phyloP scores from a whole-genome alignment of 345 rosid species.

The Aethionema arabicum region DNA sequence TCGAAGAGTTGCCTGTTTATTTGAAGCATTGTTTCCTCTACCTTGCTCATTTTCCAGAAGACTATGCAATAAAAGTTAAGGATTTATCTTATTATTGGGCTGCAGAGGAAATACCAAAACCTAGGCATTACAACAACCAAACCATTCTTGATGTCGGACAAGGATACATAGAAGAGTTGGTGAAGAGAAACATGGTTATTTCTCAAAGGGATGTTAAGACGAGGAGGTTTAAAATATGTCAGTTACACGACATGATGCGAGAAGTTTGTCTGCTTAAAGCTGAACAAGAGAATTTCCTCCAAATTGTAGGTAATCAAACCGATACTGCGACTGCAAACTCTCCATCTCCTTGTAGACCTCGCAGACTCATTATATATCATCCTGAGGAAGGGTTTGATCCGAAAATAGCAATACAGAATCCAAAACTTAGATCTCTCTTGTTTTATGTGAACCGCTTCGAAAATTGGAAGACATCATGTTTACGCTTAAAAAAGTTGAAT shows the following conservation, averaged over 20 bases:
- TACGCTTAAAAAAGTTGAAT: constrained; percentile 12
- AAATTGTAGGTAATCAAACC: neutral
- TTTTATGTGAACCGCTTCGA: neutral
- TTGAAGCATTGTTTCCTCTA: no score
- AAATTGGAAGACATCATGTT: constrained; percentile 17
- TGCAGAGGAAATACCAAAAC: no score
- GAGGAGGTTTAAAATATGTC: neutral
- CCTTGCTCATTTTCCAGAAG: no score
- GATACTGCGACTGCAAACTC: no score
- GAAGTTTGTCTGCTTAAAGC: constrained; percentile 26
- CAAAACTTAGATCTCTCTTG: neutral
- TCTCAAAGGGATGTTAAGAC: no score
- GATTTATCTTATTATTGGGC: no score
- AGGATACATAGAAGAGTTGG: no score
- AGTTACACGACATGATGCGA: constrained; percentile 6
- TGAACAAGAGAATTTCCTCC: constrained; percentile 8
- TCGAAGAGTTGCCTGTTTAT: no score
- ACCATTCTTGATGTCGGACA: no score
- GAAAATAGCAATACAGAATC: neutral
- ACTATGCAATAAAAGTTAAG: no score
- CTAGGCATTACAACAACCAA: no score
- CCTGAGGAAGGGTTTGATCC: neutral
- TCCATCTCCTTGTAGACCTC: constrained; percentile 4
- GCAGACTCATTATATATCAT: constrained; percentile 28
- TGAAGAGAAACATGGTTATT: no score